Evolutionary conservation across 2,329 filamentous ascomycete genomes (phyloP).

Genomic region (Talaromyces rugulosus): DNA sequence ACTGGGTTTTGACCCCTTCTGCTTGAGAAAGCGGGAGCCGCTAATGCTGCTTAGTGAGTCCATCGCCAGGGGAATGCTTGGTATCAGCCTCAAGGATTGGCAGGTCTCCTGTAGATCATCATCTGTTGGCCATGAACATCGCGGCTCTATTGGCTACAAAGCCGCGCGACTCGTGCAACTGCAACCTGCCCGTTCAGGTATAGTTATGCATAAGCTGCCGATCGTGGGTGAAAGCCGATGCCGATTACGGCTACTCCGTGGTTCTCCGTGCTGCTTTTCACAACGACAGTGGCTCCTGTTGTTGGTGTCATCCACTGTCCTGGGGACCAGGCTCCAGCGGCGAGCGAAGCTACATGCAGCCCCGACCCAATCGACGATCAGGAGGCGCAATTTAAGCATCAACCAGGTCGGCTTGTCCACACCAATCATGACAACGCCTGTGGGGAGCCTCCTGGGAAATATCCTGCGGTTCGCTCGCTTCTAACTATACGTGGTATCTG

Average conservation of each 20-base stretch:
- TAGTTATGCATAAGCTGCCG: background rate
- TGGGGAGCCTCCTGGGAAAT: background rate
- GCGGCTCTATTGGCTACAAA: background rate
- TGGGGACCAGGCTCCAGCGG: background rate
- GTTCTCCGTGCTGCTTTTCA: background rate
- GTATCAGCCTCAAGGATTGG: slow-evolving; percentile 1
- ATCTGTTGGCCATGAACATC: background rate
- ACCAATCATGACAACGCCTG: background rate
- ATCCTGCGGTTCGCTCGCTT: background rate
- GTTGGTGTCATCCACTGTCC: background rate
- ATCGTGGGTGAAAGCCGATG: background rate
- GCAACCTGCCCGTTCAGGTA: background rate
- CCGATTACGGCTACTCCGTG: background rate
- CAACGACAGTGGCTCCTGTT: background rate
- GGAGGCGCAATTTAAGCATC: slow-evolving; percentile 1
- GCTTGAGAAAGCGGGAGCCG: background rate
- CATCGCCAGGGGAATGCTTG: background rate
- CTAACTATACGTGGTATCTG: background rate
- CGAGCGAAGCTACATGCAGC: background rate
- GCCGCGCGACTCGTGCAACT: slow-evolving; percentile 1
- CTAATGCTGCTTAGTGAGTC: background rate
- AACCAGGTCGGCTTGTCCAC: background rate
- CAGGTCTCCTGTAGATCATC: background rate
- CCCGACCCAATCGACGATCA: background rate
- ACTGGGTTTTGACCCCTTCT: background rate